Evolutionary conservation across 345 rosid genomes (phyloP).

Genomic region (Lumnitzera racemosa): DNA sequence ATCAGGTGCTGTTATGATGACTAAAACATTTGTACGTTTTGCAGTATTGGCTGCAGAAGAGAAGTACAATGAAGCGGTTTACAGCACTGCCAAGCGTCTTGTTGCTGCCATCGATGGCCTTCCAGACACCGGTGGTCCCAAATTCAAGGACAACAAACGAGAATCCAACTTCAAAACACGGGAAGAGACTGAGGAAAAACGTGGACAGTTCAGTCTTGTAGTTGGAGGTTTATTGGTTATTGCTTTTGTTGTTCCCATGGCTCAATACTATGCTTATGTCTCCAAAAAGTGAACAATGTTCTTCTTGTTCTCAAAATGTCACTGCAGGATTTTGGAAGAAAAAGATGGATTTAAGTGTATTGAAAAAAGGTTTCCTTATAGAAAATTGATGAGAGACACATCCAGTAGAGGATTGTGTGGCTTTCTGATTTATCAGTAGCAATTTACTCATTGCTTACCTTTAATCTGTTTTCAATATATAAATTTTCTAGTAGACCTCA

Average conservation of each 20-base stretch:
- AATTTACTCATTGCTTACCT: too few species aligned
- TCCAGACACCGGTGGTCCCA: constrained; percentile 91
- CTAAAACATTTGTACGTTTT: constrained; percentile 9
- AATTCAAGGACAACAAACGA: constrained; percentile 57
- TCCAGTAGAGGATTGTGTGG: too few species aligned
- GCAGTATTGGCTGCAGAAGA: constrained; percentile 96
- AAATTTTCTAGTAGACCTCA: too few species aligned
- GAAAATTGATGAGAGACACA: constrained; percentile 6
- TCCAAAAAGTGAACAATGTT: constrained; percentile 49
- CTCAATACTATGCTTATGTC: constrained; percentile 88
- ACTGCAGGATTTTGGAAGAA: too few species aligned
- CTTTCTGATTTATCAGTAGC: too few species aligned
- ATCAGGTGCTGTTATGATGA: constrained; percentile 1
- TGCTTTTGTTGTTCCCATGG: constrained; percentile 97
- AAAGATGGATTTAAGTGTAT: too few species aligned
- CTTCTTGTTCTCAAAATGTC: background rate
- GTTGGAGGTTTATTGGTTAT: constrained; percentile 90
- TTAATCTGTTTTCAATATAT: too few species aligned
- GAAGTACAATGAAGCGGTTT: constrained; percentile 86
- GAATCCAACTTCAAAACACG: constrained; percentile 83
- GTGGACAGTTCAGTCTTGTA: constrained; percentile 92
- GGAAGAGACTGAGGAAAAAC: constrained; percentile 94
- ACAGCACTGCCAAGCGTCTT: constrained; percentile 74
- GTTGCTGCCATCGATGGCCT: constrained; percentile 93
- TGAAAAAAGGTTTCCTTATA: too few species aligned